phyloP scores from a whole-genome alignment of 83 land plant species.

The Picea abies region DNA sequence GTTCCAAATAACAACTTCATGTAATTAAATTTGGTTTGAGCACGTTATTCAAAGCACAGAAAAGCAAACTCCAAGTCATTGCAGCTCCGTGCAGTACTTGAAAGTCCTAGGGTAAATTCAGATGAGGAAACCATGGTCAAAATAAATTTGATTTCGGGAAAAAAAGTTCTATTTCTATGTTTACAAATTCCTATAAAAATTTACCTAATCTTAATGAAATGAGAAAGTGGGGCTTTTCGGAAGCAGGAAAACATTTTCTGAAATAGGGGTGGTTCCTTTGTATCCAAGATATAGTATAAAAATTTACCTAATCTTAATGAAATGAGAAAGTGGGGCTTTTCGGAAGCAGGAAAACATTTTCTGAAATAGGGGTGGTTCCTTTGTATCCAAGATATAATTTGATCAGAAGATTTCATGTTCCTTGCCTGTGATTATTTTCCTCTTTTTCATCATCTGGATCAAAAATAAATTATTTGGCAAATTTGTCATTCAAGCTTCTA shows the following conservation, averaged over 20 bases:
- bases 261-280: neutral
- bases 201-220: neutral
- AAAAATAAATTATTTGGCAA: too few relatives aligned
- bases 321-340: neutral
- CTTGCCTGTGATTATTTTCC: too few relatives aligned
- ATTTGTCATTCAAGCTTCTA: too few relatives aligned
- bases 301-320: too few relatives aligned
- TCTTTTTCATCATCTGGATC: too few relatives aligned
- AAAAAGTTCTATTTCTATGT: too few relatives aligned
- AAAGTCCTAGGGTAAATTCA: neutral
- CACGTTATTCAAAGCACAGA: neutral
- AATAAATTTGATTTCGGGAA: neutral
- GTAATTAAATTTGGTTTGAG: neutral
- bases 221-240: neutral
- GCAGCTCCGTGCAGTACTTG: neutral
- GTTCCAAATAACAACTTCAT: too few relatives aligned
- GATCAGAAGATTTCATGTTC: too few relatives aligned
- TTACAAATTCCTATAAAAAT: too few relatives aligned
- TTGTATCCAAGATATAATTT: neutral
- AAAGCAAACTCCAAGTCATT: neutral
- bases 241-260: neutral
- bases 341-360: neutral
- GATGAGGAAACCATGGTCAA: neutral
- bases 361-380: neutral
- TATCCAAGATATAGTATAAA: neutral